Evolutionary conservation across 768 basidiomycete species (phyloP).

Genomic region (Glaciozyma antarctica): DNA sequence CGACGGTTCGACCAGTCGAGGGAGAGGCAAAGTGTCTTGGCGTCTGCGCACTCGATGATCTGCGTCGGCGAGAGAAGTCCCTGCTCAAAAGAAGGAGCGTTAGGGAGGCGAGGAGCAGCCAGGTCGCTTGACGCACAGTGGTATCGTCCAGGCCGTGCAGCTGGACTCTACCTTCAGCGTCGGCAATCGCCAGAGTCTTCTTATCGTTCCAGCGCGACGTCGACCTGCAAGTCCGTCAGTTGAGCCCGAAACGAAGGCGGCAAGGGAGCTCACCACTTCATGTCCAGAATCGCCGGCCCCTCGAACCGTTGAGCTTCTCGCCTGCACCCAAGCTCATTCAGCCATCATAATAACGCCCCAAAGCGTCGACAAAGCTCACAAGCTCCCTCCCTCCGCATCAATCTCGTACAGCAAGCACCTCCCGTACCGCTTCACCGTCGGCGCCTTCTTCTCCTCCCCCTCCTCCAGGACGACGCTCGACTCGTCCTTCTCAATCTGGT

Average conservation of each 20-base stretch:
- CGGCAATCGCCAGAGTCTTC: constrained; percentile 58
- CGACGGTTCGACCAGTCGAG: constrained; percentile 83
- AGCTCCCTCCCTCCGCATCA: constrained; percentile 17
- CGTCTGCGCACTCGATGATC: constrained; percentile 40
- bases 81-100: constrained; percentile 1
- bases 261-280: constrained; percentile 68
- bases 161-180: constrained; percentile 71
- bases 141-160: constrained; percentile 51
- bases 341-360: not conserved
- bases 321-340: constrained; percentile 28
- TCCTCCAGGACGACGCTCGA: constrained; percentile 27
- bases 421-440: constrained; percentile 27
- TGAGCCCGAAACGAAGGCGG: not conserved
- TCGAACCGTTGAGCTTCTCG: constrained; percentile 56
- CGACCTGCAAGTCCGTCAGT: constrained; percentile 2
- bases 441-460: constrained; percentile 19
- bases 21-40: constrained; percentile 69
- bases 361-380: constrained; percentile 8
- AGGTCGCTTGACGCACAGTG: constrained; percentile 43
- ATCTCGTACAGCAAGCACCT: constrained; percentile 33
- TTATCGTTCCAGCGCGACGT: constrained; percentile 18
- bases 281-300: constrained; percentile 74
- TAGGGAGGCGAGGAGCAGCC: not conserved
- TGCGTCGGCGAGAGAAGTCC: constrained; percentile 22
- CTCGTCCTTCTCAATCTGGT: constrained; percentile 56